These are phyloP conservation scores for Syzygium aromaticum DNA, from an alignment of 345 rosid genomes.

Conservation along the genomic window DNA sequence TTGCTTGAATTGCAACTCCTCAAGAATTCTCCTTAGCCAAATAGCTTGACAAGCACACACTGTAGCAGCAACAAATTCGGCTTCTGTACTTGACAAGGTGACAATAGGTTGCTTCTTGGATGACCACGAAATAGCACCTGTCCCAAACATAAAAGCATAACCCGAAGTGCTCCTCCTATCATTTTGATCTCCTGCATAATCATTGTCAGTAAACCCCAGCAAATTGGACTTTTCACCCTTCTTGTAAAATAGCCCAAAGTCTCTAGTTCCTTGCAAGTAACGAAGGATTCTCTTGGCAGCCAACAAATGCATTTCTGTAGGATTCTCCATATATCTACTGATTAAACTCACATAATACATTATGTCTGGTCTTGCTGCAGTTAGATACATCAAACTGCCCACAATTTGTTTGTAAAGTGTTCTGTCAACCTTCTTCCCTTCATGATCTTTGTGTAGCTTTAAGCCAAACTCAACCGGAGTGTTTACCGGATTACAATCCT, in stretches of 20 bases:
- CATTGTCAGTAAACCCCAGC: not conserved
- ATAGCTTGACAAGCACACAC: not conserved
- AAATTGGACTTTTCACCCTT: not conserved
- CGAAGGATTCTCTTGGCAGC: not conserved
- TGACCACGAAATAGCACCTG: not conserved
- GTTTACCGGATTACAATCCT: not conserved
- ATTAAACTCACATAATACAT: not conserved
- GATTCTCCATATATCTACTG: not conserved
- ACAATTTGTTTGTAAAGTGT: not conserved
- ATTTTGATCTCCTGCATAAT: not conserved
- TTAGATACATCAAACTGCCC: not conserved
- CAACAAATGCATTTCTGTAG: not conserved
- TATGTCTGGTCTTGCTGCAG: not conserved
- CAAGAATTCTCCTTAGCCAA: constrained; percentile 4
- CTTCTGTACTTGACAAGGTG: not conserved
- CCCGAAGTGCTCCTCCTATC: not conserved
- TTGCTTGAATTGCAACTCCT: not conserved
- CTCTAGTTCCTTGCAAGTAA: not conserved
- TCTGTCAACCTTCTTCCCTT: not conserved
- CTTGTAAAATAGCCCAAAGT: not conserved
- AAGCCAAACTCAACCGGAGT: not conserved
- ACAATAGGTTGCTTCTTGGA: not conserved
- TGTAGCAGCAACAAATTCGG: not conserved
- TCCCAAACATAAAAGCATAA: not conserved
- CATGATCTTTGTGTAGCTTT: not conserved